phyloP scores from a whole-genome alignment of 495 filamentous ascomycete genomes.

The Elaphomyces granulatus region DNA sequence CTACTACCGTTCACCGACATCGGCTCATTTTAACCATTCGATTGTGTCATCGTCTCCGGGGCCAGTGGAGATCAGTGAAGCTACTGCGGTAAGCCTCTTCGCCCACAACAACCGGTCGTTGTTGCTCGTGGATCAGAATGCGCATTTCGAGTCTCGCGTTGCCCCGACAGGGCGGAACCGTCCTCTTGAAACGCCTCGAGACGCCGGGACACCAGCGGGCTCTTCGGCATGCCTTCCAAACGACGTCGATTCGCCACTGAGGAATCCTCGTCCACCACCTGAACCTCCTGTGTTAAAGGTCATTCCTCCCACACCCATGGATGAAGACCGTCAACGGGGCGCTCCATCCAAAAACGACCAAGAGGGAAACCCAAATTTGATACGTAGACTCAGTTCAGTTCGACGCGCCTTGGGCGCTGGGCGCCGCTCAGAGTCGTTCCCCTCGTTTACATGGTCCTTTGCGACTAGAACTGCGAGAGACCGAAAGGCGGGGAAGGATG shows the following conservation, averaged over 20 bases:
- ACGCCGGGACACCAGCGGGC: conserved; percentile 24
- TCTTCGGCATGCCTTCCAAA: conserved; percentile 29
- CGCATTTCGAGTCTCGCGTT: conserved; percentile 16
- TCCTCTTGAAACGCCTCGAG: conserved; percentile 7
- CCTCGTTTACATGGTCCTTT: conserved; percentile 25
- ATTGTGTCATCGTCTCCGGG: conserved; percentile 38
- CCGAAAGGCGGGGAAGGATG: conserved; percentile 27
- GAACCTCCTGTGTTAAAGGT: conserved; percentile 56
- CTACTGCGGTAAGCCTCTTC: conserved; percentile 67
- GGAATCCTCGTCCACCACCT: conserved; percentile 61
- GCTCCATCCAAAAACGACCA: conserved; percentile 21
- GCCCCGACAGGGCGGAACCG: conserved; percentile 13
- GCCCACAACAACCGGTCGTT: conserved; percentile 78
- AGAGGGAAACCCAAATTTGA: conserved; percentile 26
- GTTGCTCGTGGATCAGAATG: conserved; percentile 58
- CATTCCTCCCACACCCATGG: conserved; percentile 56
- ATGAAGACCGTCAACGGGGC: conserved; percentile 41
- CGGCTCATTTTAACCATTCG: conserved; percentile 33
- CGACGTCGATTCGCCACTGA: conserved; percentile 51
- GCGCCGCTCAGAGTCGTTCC: conserved; percentile 40
- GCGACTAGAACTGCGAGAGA: conserved; percentile 33
- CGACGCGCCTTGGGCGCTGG: conserved; percentile 44
- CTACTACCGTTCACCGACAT: conserved; percentile 27
- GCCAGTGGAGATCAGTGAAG: conserved; percentile 49
- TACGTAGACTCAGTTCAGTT: conserved; percentile 36